Conservation (phyloP, 225 moss, liverwort and hornwort genomes). For the Asterella californica region DNA sequence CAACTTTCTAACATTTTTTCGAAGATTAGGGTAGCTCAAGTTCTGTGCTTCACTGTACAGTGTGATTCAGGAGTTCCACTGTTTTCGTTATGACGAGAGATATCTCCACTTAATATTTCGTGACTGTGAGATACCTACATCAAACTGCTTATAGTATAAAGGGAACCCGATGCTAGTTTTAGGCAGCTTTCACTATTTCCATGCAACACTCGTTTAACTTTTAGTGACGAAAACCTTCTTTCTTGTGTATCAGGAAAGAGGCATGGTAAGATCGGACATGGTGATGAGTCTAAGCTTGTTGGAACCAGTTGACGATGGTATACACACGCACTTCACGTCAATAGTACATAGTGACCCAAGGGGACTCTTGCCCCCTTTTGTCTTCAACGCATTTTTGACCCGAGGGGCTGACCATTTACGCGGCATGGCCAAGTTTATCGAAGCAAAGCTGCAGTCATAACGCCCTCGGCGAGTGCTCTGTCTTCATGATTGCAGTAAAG, state of each 20-base stretch:
- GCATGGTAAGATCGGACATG: slow-evolving; percentile 42
- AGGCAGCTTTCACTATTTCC: background rate
- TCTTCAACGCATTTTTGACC: slow-evolving; percentile 40
- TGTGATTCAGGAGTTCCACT: background rate
- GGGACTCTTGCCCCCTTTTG: slow-evolving; percentile 45
- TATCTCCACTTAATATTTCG: background rate
- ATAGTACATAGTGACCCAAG: slow-evolving; percentile 46
- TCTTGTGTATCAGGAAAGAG: slow-evolving; percentile 31
- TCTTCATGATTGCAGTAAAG: too few relatives aligned
- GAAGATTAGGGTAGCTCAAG: background rate
- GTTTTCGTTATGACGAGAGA: background rate
- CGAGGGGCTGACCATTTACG: slow-evolving; percentile 46
- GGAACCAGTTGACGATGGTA: slow-evolving; percentile 41
- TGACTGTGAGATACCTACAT: background rate
- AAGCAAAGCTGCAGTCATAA: slow-evolving; percentile 34
- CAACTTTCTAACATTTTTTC: background rate
- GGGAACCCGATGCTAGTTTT: background rate
- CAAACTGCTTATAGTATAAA: background rate
- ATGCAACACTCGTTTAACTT: background rate
- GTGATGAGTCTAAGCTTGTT: slow-evolving; percentile 38
- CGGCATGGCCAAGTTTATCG: slow-evolving; percentile 38
- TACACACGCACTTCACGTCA: slow-evolving; percentile 39
- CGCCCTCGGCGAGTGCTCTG: too few relatives aligned
- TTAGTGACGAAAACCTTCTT: background rate
- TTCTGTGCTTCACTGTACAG: background rate